Base-by-base conservation (phyloP, 108 stramenopile species). In the Fragilaria radians region DNA sequence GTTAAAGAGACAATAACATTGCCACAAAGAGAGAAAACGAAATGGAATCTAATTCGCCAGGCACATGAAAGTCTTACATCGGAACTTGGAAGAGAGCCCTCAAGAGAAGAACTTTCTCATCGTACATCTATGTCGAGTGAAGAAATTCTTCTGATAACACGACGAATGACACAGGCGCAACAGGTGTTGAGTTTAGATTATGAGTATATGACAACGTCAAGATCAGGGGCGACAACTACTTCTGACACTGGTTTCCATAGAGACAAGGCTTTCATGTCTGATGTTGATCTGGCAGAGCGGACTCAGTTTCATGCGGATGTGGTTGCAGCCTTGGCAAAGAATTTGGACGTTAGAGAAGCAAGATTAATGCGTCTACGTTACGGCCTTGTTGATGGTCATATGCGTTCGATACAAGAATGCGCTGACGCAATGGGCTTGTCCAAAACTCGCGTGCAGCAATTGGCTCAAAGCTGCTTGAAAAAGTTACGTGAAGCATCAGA, bases 371-470 rank as follows among this genome's bases (percentile, higher is more conserved):
- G 88, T 30, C 52, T 93, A 36, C 70, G 88, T 26, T 93, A 93
- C 61, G 91, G 91, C 18, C 59, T 93, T 45, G 54, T 66, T 32
- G 87, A 83, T 68, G 91, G 91, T 1, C 63, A 56, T 36, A 71
- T 71, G n/a, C 68, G 82, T 19, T 73, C 82, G 14, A 54, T 89
- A 30, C 64, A 56, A 28, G 82, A 89, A 47, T 83, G 84, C 51
- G 86, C 88, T 23, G 75, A 73, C 7, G 80, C 70, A 32, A 87
- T 93, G 86, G 91, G 88, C 5, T 50, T 89, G n/a, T 81, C 80
- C 66, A 63, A 78, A 45, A 77, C 86, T 26, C 74, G 79, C 1
- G 76, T 71, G 14, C 65, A 84, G 33, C 67, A 81, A 51, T 53
- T 89, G 59, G 78, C 82, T 33, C 60, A 74, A 46, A 54, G 55